Percentiles rank a stretch among this genome's conserved stretches.
These are phyloP conservation scores for Didymella arachidicola DNA, from an alignment of 2,329 filamentous ascomycete species.

Conservation along the genomic window DNA sequence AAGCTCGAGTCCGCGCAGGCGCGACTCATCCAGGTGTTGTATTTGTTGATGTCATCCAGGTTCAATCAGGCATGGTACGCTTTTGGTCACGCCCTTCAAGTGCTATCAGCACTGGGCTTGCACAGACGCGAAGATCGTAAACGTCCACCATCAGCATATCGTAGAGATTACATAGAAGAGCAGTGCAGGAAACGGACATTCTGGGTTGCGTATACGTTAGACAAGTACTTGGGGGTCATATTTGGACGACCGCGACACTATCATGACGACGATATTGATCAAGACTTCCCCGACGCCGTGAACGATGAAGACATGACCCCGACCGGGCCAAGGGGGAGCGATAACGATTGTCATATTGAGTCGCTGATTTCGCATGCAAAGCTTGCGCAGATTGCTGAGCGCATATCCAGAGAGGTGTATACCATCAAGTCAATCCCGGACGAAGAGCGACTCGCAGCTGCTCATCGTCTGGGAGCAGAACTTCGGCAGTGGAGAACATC, in stretches of 20 bases:
- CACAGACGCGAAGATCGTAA: constrained; percentile 50
- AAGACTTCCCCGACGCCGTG: constrained; percentile 63
- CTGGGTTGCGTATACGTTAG: constrained; percentile 68
- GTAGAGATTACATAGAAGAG: constrained; percentile 54
- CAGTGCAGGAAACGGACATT: constrained; percentile 67
- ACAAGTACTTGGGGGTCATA: constrained; percentile 67
- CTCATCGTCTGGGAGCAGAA: constrained; percentile 50
- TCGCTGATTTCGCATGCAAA: constrained; percentile 58
- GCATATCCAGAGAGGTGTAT: constrained; percentile 45
- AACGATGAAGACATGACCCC: constrained; percentile 66
- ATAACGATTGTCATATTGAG: constrained; percentile 61
- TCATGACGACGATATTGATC: constrained; percentile 69
- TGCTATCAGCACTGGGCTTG: constrained; percentile 56
- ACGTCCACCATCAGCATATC: constrained; percentile 17
- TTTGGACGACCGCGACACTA: constrained; percentile 66
- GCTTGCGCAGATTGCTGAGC: constrained; percentile 44
- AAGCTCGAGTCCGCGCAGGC: constrained; percentile 64
- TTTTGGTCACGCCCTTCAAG: constrained; percentile 64
- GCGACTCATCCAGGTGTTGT: constrained; percentile 64
- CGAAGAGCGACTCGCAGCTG: constrained; percentile 49
- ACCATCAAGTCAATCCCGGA: constrained; percentile 45
- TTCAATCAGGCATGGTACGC: constrained; percentile 67
- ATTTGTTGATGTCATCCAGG: constrained; percentile 64
- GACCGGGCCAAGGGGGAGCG: constrained; percentile 42
- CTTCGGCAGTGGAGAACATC: constrained; percentile 45